Evolutionary conservation across 2,329 filamentous ascomycete species (phyloP).

Genomic region (Lecanicillium sp.): DNA sequence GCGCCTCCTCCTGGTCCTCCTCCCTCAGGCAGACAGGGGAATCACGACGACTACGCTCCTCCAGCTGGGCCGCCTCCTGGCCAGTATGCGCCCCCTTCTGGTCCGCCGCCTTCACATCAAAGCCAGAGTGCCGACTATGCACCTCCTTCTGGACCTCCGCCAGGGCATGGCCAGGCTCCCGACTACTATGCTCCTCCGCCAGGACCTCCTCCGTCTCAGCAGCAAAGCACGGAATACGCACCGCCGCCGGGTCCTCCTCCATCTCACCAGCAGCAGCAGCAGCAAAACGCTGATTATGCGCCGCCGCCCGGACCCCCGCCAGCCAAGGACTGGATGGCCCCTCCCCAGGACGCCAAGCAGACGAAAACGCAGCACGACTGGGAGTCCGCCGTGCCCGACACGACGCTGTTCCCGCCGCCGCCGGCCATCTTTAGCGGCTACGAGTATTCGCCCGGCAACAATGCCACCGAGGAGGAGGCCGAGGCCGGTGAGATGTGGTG

Average conservation of each 20-base stretch:
- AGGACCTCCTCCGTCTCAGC: slow-evolving; percentile 22
- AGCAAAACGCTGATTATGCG: slow-evolving; percentile 11
- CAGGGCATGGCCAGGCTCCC: slow-evolving; percentile 13
- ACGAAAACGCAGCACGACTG: slow-evolving; percentile 54
- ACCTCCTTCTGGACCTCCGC: slow-evolving; percentile 24
- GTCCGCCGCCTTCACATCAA: slow-evolving; percentile 15
- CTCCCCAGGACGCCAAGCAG: slow-evolving; percentile 13
- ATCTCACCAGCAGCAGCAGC: slow-evolving; percentile 3
- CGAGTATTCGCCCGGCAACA: slow-evolving; percentile 59
- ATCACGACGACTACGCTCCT: slow-evolving; percentile 15
- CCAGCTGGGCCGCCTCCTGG: slow-evolving; percentile 16
- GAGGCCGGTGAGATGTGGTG: slow-evolving; percentile 62
- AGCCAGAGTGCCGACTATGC: slow-evolving; percentile 12
- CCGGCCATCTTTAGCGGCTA: slow-evolving; percentile 58
- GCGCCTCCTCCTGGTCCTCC: slow-evolving; percentile 17
- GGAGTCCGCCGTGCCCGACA: slow-evolving; percentile 64
- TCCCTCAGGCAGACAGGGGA: slow-evolving; percentile 3
- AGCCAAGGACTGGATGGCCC: slow-evolving; percentile 18
- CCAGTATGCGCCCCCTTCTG: slow-evolving; percentile 15
- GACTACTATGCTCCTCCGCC: slow-evolving; percentile 24
- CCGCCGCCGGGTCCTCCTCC: slow-evolving; percentile 24
- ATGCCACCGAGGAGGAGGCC: slow-evolving; percentile 58
- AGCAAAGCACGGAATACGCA: slow-evolving; percentile 14
- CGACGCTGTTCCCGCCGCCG: slow-evolving; percentile 63
- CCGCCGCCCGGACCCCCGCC: slow-evolving; percentile 30